A percentile compares a stretch with the other conserved stretches of the same genome.
phyloP scores from a whole-genome alignment of 352 stramenopile genomes.

The Phytophthora pinifolia region DNA sequence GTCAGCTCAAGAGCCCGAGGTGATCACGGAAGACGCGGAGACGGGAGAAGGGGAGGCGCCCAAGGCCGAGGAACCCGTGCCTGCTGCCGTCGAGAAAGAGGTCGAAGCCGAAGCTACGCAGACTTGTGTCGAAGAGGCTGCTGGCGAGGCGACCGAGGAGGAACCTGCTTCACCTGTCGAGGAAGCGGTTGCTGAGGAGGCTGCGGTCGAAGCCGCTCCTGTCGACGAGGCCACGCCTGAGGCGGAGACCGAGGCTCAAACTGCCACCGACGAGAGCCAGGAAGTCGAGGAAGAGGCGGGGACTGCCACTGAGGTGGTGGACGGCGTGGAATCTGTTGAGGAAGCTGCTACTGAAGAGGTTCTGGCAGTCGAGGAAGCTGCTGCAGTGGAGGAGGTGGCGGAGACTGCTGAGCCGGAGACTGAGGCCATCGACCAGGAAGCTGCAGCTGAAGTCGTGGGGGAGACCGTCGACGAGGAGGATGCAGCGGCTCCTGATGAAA shows the following conservation, averaged over 20 bases:
- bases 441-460: not conserved
- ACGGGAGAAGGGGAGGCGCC: not conserved
- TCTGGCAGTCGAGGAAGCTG: not conserved
- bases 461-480: not conserved
- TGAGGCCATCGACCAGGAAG: constrained; percentile 2
- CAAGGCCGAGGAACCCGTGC: constrained; percentile 1
- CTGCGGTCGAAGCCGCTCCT: not conserved
- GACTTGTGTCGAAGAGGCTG: not conserved
- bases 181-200: not conserved
- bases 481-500: not conserved
- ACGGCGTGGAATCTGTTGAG: not conserved
- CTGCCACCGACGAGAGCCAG: not conserved
- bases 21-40: constrained; percentile 8
- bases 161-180: not conserved
- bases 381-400: constrained; percentile 3
- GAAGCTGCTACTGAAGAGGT: constrained; percentile 7
- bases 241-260: not conserved
- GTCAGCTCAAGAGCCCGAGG: not conserved
- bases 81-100: not conserved
- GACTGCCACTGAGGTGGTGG: too few relatives aligned
- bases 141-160: not conserved
- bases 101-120: not conserved
- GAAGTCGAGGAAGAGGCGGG: too few relatives aligned
- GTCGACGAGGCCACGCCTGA: not conserved
- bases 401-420: constrained; percentile 4